These are phyloP conservation scores for Camillea tinctor DNA, from an alignment of 2,329 filamentous ascomycete genomes.

Conservation along the genomic window DNA sequence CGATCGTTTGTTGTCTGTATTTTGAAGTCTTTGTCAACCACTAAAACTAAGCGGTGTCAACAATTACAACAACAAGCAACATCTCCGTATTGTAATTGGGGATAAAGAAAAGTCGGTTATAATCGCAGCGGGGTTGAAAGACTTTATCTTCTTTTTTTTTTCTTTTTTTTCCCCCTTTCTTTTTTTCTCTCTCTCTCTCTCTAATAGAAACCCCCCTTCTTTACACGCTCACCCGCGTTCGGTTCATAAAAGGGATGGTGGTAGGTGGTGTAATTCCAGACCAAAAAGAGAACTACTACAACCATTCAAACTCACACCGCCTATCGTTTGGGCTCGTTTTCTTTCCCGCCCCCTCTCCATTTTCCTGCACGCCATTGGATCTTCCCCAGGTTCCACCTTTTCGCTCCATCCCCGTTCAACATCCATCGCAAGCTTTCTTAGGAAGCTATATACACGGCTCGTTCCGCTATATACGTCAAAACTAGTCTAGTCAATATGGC, in stretches of 20 bases:
- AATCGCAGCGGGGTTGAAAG: neutral
- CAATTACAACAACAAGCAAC: too few relatives aligned
- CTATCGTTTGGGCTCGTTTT: neutral
- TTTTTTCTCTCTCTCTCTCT: too few relatives aligned
- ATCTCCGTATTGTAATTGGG: neutral
- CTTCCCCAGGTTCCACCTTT: neutral
- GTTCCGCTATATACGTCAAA: too few relatives aligned
- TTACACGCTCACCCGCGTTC: neutral
- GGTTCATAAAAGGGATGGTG: neutral
- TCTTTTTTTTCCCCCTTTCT: too few relatives aligned
- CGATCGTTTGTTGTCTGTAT: neutral
- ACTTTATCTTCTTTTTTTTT: neutral
- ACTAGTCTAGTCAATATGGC: slow-evolving; percentile 8
- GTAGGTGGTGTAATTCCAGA: neutral
- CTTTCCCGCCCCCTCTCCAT: too few relatives aligned
- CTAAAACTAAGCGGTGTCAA: neutral
- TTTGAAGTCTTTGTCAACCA: neutral
- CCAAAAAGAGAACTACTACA: neutral
- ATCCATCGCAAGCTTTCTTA: neutral
- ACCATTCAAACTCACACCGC: neutral
- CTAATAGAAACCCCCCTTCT: too few relatives aligned
- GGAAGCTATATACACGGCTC: neutral
- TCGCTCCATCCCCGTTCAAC: neutral
- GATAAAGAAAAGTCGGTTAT: neutral
- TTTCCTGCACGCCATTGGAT: neutral